Evolutionary conservation across 2,329 filamentous ascomycete genomes (phyloP).

Genomic region (Fusarium cyanostomum): DNA sequence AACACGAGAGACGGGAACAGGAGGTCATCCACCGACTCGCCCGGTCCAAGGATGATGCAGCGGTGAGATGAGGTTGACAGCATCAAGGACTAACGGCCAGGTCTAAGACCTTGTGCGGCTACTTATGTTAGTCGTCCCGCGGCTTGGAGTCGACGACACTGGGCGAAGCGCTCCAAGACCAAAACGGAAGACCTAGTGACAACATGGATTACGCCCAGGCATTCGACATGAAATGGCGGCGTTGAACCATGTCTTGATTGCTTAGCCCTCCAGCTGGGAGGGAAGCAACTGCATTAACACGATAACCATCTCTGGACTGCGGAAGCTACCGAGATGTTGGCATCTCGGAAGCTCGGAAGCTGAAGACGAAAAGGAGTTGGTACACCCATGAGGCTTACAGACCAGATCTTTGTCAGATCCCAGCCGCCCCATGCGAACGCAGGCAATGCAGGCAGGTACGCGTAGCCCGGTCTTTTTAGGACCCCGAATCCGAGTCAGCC

Average conservation of each 20-base stretch:
- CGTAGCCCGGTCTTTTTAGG: conserved; percentile 9
- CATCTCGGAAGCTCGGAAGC: not conserved
- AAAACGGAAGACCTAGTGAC: conserved; percentile 15
- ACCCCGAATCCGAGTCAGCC: conserved; percentile 27
- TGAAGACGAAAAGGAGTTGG: conserved; percentile 10
- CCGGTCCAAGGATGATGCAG: conserved; percentile 23
- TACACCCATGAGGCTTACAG: conserved; percentile 1
- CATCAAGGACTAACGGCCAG: conserved; percentile 31
- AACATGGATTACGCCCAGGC: conserved; percentile 10
- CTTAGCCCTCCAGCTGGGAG: not conserved
- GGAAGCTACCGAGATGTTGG: not conserved
- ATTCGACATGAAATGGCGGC: conserved; percentile 3
- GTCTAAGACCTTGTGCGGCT: conserved; percentile 34
- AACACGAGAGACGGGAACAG: conserved; percentile 17
- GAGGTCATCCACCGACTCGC: conserved; percentile 26
- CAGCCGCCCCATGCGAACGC: conserved; percentile 22
- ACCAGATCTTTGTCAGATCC: conserved; percentile 37
- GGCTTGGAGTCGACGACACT: conserved; percentile 15
- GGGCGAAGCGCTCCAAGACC: conserved; percentile 10
- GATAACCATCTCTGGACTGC: conserved; percentile 5
- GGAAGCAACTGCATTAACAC: not conserved
- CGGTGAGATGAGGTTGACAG: conserved; percentile 37
- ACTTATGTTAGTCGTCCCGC: conserved; percentile 24
- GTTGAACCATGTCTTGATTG: not conserved
- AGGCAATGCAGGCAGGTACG: conserved; percentile 7